These are phyloP conservation scores for Suillus tomentosus DNA, from an alignment of 768 basidiomycete genomes.

Conservation along the genomic window DNA sequence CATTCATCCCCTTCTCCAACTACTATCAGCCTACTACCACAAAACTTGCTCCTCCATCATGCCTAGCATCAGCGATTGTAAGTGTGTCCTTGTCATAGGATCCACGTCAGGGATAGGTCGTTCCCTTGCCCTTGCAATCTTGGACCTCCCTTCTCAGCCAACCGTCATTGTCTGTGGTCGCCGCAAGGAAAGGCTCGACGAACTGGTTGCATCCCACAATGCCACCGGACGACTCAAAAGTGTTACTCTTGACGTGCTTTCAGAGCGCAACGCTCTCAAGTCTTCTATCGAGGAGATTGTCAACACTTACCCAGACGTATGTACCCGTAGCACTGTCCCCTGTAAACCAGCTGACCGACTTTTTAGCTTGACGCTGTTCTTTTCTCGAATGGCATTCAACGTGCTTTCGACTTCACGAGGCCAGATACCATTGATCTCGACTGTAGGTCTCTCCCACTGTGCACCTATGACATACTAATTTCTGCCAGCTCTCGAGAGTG, in stretches of 20 bases:
- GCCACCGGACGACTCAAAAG: conserved; percentile 40
- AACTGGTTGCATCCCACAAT: conserved; percentile 36
- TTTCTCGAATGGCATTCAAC: conserved; percentile 55
- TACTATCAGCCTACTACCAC: background rate
- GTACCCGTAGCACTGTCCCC: conserved; percentile 14
- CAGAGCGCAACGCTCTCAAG: conserved; percentile 40
- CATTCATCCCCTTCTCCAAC: background rate
- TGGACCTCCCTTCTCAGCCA: conserved; percentile 48
- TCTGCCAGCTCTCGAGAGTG: conserved; percentile 28
- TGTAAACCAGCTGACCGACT: background rate
- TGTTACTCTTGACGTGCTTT: conserved; percentile 45
- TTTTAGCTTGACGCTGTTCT: conserved; percentile 57
- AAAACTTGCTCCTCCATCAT: conserved; percentile 13
- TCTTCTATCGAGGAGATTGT: conserved; percentile 43
- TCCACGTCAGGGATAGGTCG: conserved; percentile 62
- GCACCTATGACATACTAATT: background rate
- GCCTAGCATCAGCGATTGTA: conserved; percentile 45
- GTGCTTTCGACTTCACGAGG: conserved; percentile 46
- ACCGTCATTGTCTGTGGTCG: conserved; percentile 53
- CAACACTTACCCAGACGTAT: conserved; percentile 49
- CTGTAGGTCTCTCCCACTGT: conserved; percentile 26
- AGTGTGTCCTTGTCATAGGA: conserved; percentile 55
- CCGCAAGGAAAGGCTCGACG: conserved; percentile 55
- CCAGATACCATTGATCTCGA: conserved; percentile 44
- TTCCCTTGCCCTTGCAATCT: conserved; percentile 52